phyloP scores from a whole-genome alignment of 768 basidiomycete species.

The Amanita fuliginea region DNA sequence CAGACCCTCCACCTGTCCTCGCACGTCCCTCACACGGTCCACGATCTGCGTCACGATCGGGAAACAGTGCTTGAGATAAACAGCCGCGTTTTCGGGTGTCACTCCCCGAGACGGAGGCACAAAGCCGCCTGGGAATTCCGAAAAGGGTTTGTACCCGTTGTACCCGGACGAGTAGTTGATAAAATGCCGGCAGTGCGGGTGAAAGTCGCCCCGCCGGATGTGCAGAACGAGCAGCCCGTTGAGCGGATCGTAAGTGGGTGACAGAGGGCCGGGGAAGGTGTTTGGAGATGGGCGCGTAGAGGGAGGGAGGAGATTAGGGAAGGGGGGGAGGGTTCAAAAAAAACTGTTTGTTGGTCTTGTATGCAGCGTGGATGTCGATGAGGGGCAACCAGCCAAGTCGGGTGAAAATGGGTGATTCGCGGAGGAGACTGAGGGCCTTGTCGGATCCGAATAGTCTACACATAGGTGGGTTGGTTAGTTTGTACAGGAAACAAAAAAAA shows the following conservation, averaged over 20 bases:
- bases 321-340: constrained; percentile 1
- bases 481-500: no score
- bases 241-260: not conserved
- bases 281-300: not conserved
- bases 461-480: not conserved
- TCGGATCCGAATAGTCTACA: constrained; percentile 10
- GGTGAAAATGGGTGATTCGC: constrained; percentile 9
- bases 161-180: constrained; percentile 6
- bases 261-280: not conserved
- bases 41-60: constrained; percentile 41
- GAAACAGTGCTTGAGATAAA: constrained; percentile 38
- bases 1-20: constrained; percentile 16
- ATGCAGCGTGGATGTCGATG: constrained; percentile 9
- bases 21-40: constrained; percentile 23
- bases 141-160: constrained; percentile 11
- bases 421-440: constrained; percentile 7
- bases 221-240: constrained; percentile 10
- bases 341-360: constrained; percentile 5
- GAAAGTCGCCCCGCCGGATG: constrained; percentile 13
- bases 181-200: constrained; percentile 9
- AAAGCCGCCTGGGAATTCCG: constrained; percentile 10
- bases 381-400: constrained; percentile 11
- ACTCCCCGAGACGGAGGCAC: not conserved
- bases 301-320: not conserved
- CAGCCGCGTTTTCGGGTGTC: constrained; percentile 14